Conservation (phyloP, 305 asterid species). For the Striga hermonthica region DNA sequence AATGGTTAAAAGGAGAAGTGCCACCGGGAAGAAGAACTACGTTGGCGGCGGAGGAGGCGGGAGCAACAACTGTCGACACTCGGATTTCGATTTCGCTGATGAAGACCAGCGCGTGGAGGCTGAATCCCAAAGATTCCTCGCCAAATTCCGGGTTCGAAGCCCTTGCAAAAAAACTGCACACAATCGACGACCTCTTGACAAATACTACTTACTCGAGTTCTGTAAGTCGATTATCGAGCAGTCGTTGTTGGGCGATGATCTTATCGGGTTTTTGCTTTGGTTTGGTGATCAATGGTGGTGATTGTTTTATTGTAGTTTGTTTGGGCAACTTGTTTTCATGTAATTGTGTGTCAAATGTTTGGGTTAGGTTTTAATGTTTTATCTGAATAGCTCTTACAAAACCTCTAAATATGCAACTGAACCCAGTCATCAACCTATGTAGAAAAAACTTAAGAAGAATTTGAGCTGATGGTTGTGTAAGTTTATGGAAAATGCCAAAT, state of each 20-base stretch:
- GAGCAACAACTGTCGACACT: conserved; percentile 29
- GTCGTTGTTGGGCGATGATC: conserved; percentile 5
- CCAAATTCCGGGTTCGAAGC: conserved; percentile 36
- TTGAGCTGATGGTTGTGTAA: too few relatives aligned
- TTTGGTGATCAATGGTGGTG: conserved; percentile 4
- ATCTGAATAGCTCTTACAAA: not conserved
- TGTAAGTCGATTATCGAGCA: conserved; percentile 44
- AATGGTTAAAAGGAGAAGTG: conserved; percentile 35
- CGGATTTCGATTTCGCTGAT: conserved; percentile 50
- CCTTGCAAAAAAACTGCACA: conserved; percentile 26
- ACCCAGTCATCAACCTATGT: too few relatives aligned
- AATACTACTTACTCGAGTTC: conserved; percentile 47
- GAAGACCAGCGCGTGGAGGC: conserved; percentile 46
- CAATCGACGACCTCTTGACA: conserved; percentile 35
- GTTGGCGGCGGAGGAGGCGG: conserved; percentile 27
- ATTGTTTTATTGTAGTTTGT: not conserved
- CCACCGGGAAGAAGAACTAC: conserved; percentile 13
- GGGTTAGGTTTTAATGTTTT: not conserved
- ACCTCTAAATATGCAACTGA: not conserved
- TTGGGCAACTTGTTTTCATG: not conserved
- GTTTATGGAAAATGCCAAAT: not conserved
- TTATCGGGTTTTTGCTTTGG: not conserved
- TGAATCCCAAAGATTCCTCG: conserved; percentile 30
- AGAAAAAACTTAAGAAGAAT: too few relatives aligned
- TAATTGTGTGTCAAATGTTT: not conserved